Evolutionary conservation across 192 early-diverging fungal species (phyloP).

Genomic region (Obelidium mucronatum): DNA sequence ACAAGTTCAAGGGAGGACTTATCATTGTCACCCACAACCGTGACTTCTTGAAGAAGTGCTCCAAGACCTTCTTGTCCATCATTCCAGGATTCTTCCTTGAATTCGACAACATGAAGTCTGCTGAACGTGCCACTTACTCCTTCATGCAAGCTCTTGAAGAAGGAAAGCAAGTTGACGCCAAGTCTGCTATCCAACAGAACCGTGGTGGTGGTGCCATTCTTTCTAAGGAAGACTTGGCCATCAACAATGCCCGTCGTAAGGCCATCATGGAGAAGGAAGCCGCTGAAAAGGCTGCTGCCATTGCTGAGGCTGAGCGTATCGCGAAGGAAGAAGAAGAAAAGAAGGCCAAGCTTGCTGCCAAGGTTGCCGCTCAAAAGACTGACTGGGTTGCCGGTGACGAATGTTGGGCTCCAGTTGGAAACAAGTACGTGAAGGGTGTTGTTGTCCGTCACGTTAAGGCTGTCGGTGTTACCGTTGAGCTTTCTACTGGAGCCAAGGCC

Average conservation of each 20-base stretch:
- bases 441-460: conserved; percentile 38
- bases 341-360: conserved; percentile 31
- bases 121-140: conserved; percentile 39
- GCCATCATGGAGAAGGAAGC: conserved; percentile 68
- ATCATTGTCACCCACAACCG: conserved; percentile 85
- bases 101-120: conserved; percentile 42
- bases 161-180: conserved; percentile 38
- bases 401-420: conserved; percentile 32
- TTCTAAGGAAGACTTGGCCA: conserved; percentile 81
- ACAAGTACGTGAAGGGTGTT: conserved; percentile 28
- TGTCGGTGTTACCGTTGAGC: conserved; percentile 39
- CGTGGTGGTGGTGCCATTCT: conserved; percentile 76
- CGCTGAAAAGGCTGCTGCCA: conserved; percentile 76
- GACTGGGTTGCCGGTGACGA: conserved; percentile 37
- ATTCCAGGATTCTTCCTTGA: conserved; percentile 39
- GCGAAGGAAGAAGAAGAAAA: conserved; percentile 19
- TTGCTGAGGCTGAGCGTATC: conserved; percentile 59
- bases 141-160: conserved; percentile 40
- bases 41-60: conserved; percentile 72
- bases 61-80: conserved; percentile 49
- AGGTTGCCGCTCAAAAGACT: conserved; percentile 24
- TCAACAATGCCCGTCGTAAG: conserved; percentile 71
- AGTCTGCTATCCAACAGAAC: conserved; percentile 34
- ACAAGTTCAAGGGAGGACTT: conserved; percentile 78
- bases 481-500: conserved; percentile 23